These are phyloP conservation scores for Austroboletus niveus DNA, from an alignment of 1,284 basidiomycete genomes.

Conservation along the genomic window DNA sequence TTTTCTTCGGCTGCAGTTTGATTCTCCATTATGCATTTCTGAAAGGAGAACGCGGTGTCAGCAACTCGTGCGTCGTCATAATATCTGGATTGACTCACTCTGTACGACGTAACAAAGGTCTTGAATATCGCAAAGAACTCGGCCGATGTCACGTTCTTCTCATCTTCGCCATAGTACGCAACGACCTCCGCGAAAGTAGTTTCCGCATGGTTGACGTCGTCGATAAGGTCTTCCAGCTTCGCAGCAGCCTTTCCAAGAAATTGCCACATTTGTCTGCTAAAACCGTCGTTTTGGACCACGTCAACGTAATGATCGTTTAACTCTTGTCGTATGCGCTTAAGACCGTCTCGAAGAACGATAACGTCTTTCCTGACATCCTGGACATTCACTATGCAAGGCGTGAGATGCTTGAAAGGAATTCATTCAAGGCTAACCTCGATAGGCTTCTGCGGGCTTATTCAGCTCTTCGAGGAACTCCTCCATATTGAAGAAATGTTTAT, in stretches of 20 bases:
- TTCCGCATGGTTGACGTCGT: constrained; percentile 83
- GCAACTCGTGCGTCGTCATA: background rate
- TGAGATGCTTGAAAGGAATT: constrained; percentile 1
- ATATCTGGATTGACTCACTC: constrained; percentile 46
- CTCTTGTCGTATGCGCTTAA: constrained; percentile 76
- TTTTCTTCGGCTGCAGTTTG: constrained; percentile 65
- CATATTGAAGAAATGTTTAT: constrained; percentile 86
- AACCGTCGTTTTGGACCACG: constrained; percentile 68
- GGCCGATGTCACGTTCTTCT: constrained; percentile 75
- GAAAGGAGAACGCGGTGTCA: constrained; percentile 7
- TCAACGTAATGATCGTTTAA: constrained; percentile 78
- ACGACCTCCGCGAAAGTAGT: constrained; percentile 79
- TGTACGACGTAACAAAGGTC: constrained; percentile 90
- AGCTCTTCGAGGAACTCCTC: constrained; percentile 90
- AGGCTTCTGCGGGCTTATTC: constrained; percentile 87
- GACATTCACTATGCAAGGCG: constrained; percentile 57
- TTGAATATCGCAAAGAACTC: constrained; percentile 97
- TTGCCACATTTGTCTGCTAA: constrained; percentile 86
- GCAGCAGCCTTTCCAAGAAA: constrained; percentile 75
- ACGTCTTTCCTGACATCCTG: constrained; percentile 76
- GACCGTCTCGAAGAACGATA: constrained; percentile 72
- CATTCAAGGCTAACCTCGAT: constrained; percentile 63
- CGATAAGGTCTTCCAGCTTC: constrained; percentile 77
- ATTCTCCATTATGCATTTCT: constrained; percentile 88
- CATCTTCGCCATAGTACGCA: constrained; percentile 89